Evolutionary conservation across 495 filamentous ascomycete genomes (phyloP), one percentile per base, ranked within the genome.

Genomic region (Tuber indicum): DNA sequence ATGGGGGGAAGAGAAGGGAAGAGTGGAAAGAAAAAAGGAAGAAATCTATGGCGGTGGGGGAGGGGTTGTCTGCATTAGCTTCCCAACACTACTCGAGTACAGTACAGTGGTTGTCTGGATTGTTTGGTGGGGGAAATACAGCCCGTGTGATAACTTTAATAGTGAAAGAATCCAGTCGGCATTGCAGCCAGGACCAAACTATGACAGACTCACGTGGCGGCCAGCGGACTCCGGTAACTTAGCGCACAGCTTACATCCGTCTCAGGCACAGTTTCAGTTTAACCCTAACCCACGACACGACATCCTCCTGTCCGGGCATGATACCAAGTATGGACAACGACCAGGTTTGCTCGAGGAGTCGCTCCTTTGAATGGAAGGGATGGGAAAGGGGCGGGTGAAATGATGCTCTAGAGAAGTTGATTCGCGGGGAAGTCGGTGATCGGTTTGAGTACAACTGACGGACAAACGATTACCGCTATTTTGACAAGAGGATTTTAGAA

Each of bases 261-360:
- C 26, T 36, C 58, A 66, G 58, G 58, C 12, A 66, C 58, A 1
- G 32, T 66, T 66, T 66, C 58, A 66, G 14, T 19, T 66, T 36
- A 66, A 66, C 26, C 58, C 58, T 66, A 66, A 66, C 58, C 58
- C 58, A 66, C 58, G 32, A 26, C 58, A 66, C 58, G 58, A 66
- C 58, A 66, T 36, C 26, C 58, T 2, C 26, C n/a, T 16, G 16
- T 16, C 6, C n/a, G 12, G 5, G 52, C 12, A 26, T 32, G 8
- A 6, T 36, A 66, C 58, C 26, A 66, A 66, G 58, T 36, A 26
- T 19, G 3, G 26, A 66, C 58, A 66, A 66, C 58, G 36, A 66
- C 32, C 26, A 66, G 26, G 36, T 66, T 12, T 66, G 26, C 58
- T 17, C 5, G 58, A 36, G 58, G 58, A 66, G 26, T 36, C 36